phyloP scores from a whole-genome alignment of 2,329 filamentous ascomycete species.

The Conoideocrella luteorostrata region DNA sequence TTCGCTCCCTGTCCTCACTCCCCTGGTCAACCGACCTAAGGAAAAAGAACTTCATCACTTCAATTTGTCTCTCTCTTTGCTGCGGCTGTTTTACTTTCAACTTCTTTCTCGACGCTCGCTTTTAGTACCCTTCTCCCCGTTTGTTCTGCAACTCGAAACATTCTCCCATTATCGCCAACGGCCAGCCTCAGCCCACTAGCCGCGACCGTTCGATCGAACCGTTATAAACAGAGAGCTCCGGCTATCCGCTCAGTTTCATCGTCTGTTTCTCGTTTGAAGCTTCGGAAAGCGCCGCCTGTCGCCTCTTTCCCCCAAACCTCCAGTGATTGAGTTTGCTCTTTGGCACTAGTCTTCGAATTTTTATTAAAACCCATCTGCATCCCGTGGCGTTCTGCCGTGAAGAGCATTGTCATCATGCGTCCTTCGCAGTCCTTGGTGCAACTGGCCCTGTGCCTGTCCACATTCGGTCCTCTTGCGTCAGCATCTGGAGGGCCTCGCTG shows the following conservation, averaged over 20 bases:
- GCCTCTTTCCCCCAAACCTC: too few relatives aligned
- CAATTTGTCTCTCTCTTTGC: slow-evolving; percentile 15
- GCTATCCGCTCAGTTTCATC: neutral
- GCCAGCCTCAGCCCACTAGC: slow-evolving; percentile 6
- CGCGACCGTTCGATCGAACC: slow-evolving; percentile 3
- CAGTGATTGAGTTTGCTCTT: too few relatives aligned
- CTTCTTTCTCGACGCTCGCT: slow-evolving; percentile 12
- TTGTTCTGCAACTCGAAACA: slow-evolving; percentile 3
- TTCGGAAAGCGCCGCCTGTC: too few relatives aligned
- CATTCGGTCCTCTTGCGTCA: slow-evolving; percentile 43
- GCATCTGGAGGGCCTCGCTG: slow-evolving; percentile 52
- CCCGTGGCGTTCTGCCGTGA: too few relatives aligned
- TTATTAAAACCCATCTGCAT: too few relatives aligned
- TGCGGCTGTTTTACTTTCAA: neutral
- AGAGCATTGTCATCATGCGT: slow-evolving; percentile 33
- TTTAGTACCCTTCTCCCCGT: slow-evolving; percentile 3
- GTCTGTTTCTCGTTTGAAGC: too few relatives aligned
- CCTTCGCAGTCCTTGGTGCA: slow-evolving; percentile 38
- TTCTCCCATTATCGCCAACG: slow-evolving; percentile 1
- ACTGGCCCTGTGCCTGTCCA: slow-evolving; percentile 43
- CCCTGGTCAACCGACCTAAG: slow-evolving; percentile 1
- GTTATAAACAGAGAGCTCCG: neutral
- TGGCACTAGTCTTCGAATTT: too few relatives aligned
- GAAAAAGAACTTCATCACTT: slow-evolving; percentile 9
- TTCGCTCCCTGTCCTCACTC: neutral